Evolutionary conservation across 148 eudicot genomes (phyloP).

Genomic region (Cornus suecica): DNA sequence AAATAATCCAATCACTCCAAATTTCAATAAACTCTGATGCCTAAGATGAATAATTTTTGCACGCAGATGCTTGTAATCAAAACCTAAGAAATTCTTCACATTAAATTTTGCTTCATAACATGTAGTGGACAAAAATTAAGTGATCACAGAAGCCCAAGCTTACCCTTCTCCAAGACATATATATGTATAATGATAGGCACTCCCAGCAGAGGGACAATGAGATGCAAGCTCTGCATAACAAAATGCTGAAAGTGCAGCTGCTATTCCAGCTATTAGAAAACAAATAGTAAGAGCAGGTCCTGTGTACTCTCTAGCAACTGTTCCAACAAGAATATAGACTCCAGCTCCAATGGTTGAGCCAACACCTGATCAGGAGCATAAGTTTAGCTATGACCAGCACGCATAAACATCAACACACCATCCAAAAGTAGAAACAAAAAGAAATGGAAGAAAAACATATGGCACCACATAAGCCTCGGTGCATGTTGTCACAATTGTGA

Average conservation of each 20-base stretch:
- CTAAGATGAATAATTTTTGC: too few relatives aligned
- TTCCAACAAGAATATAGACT: slow-evolving; percentile 66
- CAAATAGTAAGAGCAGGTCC: slow-evolving; percentile 60
- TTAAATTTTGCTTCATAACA: neutral
- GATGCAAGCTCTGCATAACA: slow-evolving; percentile 71
- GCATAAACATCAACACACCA: neutral
- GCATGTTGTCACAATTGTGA: too few relatives aligned
- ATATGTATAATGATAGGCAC: slow-evolving; percentile 72
- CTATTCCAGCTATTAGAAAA: slow-evolving; percentile 60
- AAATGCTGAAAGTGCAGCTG: slow-evolving; percentile 68
- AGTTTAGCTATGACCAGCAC: slow-evolving; percentile 2
- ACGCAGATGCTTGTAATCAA: too few relatives aligned
- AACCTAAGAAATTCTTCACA: too few relatives aligned
- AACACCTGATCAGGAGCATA: slow-evolving; percentile 39
- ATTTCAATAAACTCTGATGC: too few relatives aligned
- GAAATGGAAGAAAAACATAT: too few relatives aligned
- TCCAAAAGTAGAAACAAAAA: too few relatives aligned
- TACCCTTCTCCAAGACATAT: slow-evolving; percentile 79
- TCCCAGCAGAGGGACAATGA: slow-evolving; percentile 74
- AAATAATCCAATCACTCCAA: too few relatives aligned
- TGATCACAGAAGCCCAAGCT: neutral
- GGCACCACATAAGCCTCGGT: too few relatives aligned
- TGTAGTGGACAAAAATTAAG: neutral
- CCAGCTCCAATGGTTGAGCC: slow-evolving; percentile 80
- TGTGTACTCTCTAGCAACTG: slow-evolving; percentile 65